Percentiles rank a stretch among this genome's conserved stretches.
These are phyloP conservation scores for Pecoramyces ruminantium DNA, from an alignment of 192 early-diverging fungal species.

Conservation along the genomic window DNA sequence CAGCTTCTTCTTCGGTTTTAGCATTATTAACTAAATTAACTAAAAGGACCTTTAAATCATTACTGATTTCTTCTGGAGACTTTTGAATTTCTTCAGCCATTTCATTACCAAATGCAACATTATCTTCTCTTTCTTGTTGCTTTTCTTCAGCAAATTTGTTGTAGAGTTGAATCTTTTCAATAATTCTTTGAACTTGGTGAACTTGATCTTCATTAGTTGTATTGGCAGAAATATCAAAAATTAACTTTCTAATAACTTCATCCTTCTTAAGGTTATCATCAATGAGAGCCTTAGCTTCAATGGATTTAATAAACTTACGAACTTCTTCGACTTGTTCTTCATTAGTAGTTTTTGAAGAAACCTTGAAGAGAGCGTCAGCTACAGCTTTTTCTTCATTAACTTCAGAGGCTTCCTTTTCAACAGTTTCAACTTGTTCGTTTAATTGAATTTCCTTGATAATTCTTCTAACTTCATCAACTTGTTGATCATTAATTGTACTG, in stretches of 20 bases:
- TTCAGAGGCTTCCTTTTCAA: no score
- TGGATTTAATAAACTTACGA: background rate
- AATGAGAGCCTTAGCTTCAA: background rate
- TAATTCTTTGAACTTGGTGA: background rate
- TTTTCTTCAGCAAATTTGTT: background rate
- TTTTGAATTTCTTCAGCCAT: background rate
- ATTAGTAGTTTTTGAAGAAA: background rate
- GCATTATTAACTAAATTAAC: background rate
- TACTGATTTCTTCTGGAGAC: background rate
- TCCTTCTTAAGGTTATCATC: background rate
- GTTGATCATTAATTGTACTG: background rate
- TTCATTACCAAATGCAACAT: background rate
- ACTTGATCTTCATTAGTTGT: background rate
- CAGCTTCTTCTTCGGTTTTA: background rate
- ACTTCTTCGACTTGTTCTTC: background rate
- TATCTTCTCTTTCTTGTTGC: background rate
- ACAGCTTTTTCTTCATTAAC: background rate
- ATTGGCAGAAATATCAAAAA: background rate
- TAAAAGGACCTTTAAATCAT: background rate
- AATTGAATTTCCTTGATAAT: background rate
- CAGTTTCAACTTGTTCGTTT: background rate
- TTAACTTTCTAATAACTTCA: background rate
- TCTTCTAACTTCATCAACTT: background rate
- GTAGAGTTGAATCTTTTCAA: background rate
- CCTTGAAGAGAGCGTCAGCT: background rate